Evolutionary conservation across 2,329 filamentous ascomycete genomes (phyloP), one percentile per base, ranked within the genome.

Genomic region (Didymella segeticola): DNA sequence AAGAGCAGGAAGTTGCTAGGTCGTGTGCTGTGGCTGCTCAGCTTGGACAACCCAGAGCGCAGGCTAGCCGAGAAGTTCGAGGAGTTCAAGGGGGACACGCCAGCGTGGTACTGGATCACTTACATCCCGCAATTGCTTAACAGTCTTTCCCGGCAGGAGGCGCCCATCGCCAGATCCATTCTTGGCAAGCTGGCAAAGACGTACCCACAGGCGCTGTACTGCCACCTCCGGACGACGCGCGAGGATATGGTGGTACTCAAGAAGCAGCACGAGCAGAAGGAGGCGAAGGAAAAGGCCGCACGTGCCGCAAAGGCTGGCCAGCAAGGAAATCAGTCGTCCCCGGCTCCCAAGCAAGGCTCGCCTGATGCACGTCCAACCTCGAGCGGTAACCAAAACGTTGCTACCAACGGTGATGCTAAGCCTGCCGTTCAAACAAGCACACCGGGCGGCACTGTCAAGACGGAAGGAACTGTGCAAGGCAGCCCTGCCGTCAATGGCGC

Each of bases 41-140:
- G 93, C 75, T 81, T 99, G 62, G 95, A 99, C 69, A 92, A 97
- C 68, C 82, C 90, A 0, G 91, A 91, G 70, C 91, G 91, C 11
- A 88, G 85, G 30, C 88, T 99, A 56, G 89, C 91, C 0, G 82
- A 86, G 64, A 91, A 93, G 11, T 99, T 97, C 63, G 91, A 96
- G 61, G 91, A 93, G 64, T 99, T 95, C 79, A 97, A 98, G 80
- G 95, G 95, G 45, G 96, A 99, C 65, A 96, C 92, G 2, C 92
- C 93, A 0, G 91, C 96, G 11, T 99, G 95, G 95, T 99, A 98
- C 78, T 99, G 95, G 95, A 97, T 98, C 64, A 98, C 93, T 0
- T 99, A 96, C 73, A 98, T 99, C 60, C 95, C 95, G 15, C 95
- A 99, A 75, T 83, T 99, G 34, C 85, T 99, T 26, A 93, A 91